phyloP scores from a whole-genome alignment of 2,329 filamentous ascomycete genomes.

The Trichoderma simmonsii region DNA sequence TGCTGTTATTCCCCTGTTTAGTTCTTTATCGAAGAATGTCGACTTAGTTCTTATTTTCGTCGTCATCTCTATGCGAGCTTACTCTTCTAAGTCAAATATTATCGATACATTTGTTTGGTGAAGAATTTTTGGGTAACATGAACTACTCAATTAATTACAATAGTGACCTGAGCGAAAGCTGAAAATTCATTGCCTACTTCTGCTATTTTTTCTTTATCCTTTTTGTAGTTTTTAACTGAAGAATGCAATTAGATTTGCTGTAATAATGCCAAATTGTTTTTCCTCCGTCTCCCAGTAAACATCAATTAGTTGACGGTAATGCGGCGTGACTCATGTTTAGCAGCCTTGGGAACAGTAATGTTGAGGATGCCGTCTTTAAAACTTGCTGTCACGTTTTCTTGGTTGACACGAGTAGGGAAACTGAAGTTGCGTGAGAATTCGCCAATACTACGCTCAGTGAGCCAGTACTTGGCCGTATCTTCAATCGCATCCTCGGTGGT shows the following conservation, averaged over 20 bases:
- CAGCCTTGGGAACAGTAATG: conserved; percentile 51
- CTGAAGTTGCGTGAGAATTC: conserved; percentile 63
- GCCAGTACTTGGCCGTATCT: conserved; percentile 60
- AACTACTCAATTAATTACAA: neutral
- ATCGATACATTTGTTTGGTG: neutral
- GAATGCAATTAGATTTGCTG: neutral
- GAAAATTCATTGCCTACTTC: neutral
- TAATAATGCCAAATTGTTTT: neutral
- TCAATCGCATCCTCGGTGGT: conserved; percentile 21
- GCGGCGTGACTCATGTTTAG: conserved; percentile 30
- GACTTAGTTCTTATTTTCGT: neutral
- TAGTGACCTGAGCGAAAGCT: neutral
- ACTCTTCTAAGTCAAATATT: neutral
- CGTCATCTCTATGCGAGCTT: neutral
- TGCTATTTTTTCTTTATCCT: too few species aligned
- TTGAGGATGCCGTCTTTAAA: conserved; percentile 62
- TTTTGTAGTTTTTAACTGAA: neutral
- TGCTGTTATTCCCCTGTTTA: too few species aligned
- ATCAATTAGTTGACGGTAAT: conserved; percentile 27
- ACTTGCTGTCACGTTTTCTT: conserved; percentile 55
- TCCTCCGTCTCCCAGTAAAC: neutral
- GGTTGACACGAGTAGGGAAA: conserved; percentile 60
- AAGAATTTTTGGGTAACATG: neutral
- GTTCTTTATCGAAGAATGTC: too few species aligned
- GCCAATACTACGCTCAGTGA: conserved; percentile 59